Percentiles rank a stretch among this genome's conserved stretches.
phyloP scores from a whole-genome alignment of 2,329 filamentous ascomycete species.

The Penicillium sp. region DNA sequence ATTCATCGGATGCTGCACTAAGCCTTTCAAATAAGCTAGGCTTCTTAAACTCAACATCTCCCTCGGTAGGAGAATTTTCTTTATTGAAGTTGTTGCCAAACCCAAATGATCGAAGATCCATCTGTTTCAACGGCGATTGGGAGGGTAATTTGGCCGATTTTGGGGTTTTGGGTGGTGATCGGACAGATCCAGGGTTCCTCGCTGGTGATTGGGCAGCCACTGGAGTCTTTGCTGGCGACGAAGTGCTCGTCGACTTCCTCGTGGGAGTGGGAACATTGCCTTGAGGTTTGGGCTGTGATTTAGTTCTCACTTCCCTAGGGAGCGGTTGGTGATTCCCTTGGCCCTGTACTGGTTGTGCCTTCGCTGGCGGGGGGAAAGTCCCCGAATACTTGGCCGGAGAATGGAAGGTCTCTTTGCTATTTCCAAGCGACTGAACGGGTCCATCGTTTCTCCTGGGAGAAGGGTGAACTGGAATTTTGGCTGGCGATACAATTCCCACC shows the following conservation, averaged over 20 bases:
- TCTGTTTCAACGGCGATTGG: slow-evolving; percentile 1
- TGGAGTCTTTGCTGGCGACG: not conserved
- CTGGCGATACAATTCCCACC: not conserved
- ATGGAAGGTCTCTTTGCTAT: not conserved
- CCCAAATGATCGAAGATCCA: slow-evolving; percentile 4
- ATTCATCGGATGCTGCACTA: slow-evolving; percentile 16
- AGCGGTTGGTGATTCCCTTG: not conserved
- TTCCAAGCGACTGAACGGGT: not conserved
- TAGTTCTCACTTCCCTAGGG: not conserved
- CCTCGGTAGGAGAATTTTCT: not conserved
- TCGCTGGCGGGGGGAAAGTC: not conserved
- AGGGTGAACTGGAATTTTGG: not conserved
- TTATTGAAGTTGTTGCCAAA: not conserved
- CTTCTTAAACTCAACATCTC: slow-evolving; percentile 5
- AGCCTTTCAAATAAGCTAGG: slow-evolving; percentile 18
- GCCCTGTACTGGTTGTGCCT: not conserved
- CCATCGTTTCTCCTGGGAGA: not conserved
- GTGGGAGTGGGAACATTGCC: not conserved
- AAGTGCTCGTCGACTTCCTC: not conserved
- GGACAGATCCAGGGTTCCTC: not conserved
- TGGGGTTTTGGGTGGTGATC: not conserved
- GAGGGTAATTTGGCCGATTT: not conserved
- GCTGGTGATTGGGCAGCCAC: not conserved
- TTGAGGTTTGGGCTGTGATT: not conserved
- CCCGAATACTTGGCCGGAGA: not conserved